A percentile compares a stretch with the other conserved stretches of the same genome.
These are phyloP conservation scores for Boletus semigastroideus DNA, from an alignment of 1,284 basidiomycete species.

Conservation along the genomic window DNA sequence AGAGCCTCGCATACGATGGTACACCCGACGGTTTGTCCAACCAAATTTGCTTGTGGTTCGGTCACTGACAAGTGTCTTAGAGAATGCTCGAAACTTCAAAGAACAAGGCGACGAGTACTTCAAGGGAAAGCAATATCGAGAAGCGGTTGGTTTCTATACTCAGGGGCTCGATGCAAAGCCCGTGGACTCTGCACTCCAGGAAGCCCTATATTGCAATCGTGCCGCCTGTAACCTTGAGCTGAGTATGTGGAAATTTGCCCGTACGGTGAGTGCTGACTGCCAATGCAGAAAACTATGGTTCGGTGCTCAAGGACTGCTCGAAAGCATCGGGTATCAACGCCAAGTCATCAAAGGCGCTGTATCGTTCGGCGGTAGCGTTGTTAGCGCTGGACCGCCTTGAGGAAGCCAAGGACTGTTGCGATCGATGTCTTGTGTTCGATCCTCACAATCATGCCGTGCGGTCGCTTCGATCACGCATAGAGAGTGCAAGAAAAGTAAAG, in stretches of 20 bases:
- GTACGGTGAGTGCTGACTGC: slow-evolving; percentile 1
- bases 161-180: slow-evolving; percentile 87
- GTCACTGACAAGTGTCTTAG: slow-evolving; percentile 41
- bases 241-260: slow-evolving; percentile 41
- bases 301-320: slow-evolving; percentile 82
- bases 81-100: slow-evolving; percentile 91
- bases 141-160: slow-evolving; percentile 89
- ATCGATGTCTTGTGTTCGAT: slow-evolving; percentile 63
- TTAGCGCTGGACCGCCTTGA: slow-evolving; percentile 69
- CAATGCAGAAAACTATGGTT: slow-evolving; percentile 78
- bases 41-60: neutral
- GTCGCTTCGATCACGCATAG: slow-evolving; percentile 46
- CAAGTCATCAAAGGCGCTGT: slow-evolving; percentile 77
- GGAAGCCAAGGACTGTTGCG: slow-evolving; percentile 81
- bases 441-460: slow-evolving; percentile 52
- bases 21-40: slow-evolving; percentile 85
- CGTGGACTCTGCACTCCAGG: slow-evolving; percentile 57
- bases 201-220: slow-evolving; percentile 83
- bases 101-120: slow-evolving; percentile 95
- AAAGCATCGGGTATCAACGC: slow-evolving; percentile 64
- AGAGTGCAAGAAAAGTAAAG: slow-evolving; percentile 46
- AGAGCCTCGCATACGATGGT: slow-evolving; percentile 86
- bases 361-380: slow-evolving; percentile 78
- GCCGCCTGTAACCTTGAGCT: slow-evolving; percentile 93
- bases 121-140: slow-evolving; percentile 80